Base-by-base conservation (phyloP, 257 asterid species). In the Anisodus acutangulus region DNA sequence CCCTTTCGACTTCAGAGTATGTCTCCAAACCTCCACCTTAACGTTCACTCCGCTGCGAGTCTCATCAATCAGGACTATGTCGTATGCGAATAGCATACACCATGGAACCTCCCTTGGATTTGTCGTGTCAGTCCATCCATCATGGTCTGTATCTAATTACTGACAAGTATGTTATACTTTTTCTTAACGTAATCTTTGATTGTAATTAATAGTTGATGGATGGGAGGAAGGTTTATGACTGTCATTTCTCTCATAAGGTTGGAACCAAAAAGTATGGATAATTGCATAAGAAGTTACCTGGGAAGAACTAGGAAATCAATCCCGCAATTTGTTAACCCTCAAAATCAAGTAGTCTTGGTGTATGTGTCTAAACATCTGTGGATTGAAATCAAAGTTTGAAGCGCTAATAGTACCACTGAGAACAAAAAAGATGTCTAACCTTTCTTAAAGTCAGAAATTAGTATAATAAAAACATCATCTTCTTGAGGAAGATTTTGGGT, bases 201-300 rank as follows among this genome's bases (percentile, higher is more conserved):
- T 47, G 68, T 53, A 35, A 55, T 79, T 31, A 79, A 31, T 79
- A 53, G 82, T 55, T 55, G 82, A 37, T 11, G 13, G 82, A 79
- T 54, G 55, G 68, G 68, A 26, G 67, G 82, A 78, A 26, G 49
- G 82, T 37, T 54, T 31, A 16, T 79, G 82, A 13, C 16, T 55
- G n/a, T 12, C 41, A 19, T 19, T 43, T 72, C 80, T 72, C 80
- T 72, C 60, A 47, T 47, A 19, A 72, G 43, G 19, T 47, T 72
- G 39, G 80, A 10, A 72, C 58, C 19, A 54, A 72, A 19, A 47
- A 72, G 60, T 47, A 47, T 47, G 37, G 10, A 31, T 72, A 12
- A 5, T 72, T 47, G 80, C 43, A 47, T 19, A 47, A 11, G 59
- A 55, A 47, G 39, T 72, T 72, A 10, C 41, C 57, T 51, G 63